phyloP scores from a whole-genome alignment of 306 rosid genomes.

The Fragaria ananassa region DNA sequence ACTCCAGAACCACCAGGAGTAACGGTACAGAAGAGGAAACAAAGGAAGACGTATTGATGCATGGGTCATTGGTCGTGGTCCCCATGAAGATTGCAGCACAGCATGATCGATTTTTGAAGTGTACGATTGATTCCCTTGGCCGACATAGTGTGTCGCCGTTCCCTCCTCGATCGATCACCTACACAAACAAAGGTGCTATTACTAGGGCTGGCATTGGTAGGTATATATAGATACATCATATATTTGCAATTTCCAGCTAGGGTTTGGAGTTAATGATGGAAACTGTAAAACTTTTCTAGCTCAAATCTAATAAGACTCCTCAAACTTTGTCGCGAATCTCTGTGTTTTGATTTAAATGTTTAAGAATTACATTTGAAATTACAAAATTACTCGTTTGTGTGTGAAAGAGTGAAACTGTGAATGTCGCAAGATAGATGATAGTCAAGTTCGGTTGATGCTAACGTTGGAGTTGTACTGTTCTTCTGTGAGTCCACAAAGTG shows the following conservation, averaged over 20 bases:
- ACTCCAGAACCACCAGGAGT: background rate
- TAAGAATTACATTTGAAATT: background rate
- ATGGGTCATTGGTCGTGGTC: constrained; percentile 3
- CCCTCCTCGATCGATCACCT: background rate
- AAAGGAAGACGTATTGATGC: background rate
- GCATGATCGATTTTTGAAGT: background rate
- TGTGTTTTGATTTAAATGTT: background rate
- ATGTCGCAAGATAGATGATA: background rate
- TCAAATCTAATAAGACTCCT: background rate
- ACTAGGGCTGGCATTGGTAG: too few relatives aligned
- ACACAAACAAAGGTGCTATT: background rate
- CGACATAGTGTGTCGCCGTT: background rate
- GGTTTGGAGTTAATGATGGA: background rate
- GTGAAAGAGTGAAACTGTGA: background rate
- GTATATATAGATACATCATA: too few relatives aligned
- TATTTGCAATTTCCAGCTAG: background rate
- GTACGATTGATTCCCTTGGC: background rate
- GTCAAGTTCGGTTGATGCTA: background rate
- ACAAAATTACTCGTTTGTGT: background rate
- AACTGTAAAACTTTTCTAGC: background rate
- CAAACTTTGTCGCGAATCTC: background rate
- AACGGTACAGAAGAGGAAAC: background rate
- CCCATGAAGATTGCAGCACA: constrained; percentile 5
- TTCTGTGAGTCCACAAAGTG: background rate
- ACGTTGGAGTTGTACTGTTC: background rate